These are phyloP conservation scores for Stemphylium vesicarium DNA, from an alignment of 2,329 filamentous ascomycete genomes.

Conservation along the genomic window DNA sequence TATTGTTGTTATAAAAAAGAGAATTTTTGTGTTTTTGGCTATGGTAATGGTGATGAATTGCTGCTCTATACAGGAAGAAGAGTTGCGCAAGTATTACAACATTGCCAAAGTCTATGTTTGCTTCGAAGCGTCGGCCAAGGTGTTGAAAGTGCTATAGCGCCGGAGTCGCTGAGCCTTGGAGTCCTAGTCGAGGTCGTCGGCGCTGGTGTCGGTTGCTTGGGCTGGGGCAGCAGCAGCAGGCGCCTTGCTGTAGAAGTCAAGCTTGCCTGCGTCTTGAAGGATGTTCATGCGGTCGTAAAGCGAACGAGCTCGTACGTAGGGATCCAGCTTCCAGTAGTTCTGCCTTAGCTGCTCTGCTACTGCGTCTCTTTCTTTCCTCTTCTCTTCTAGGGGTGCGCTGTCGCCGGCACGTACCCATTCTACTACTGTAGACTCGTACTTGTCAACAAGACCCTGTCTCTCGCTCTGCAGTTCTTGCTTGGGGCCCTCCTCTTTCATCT, in stretches of 20 bases:
- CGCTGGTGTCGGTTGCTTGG: slow-evolving; percentile 31
- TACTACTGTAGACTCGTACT: slow-evolving; percentile 76
- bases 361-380: slow-evolving; percentile 63
- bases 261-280: slow-evolving; percentile 68
- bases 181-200: slow-evolving; percentile 46
- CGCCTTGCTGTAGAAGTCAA: slow-evolving; percentile 70
- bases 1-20: no score
- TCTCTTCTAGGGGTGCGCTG: slow-evolving; percentile 46
- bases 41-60: not conserved
- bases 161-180: not conserved
- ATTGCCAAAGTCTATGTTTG: not conserved
- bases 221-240: slow-evolving; percentile 7
- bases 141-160: not conserved
- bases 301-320: slow-evolving; percentile 81
- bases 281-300: slow-evolving; percentile 83
- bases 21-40: no score
- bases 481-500: slow-evolving; percentile 68
- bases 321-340: slow-evolving; percentile 90
- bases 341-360: slow-evolving; percentile 69
- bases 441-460: slow-evolving; percentile 69
- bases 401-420: slow-evolving; percentile 71
- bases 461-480: slow-evolving; percentile 68
- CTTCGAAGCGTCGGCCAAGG: slow-evolving; percentile 1
- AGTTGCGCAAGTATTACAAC: no score
- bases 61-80: not conserved